Base-by-base conservation (phyloP, 192 early-diverging fungal species). In the Chytriomyces confervae region DNA sequence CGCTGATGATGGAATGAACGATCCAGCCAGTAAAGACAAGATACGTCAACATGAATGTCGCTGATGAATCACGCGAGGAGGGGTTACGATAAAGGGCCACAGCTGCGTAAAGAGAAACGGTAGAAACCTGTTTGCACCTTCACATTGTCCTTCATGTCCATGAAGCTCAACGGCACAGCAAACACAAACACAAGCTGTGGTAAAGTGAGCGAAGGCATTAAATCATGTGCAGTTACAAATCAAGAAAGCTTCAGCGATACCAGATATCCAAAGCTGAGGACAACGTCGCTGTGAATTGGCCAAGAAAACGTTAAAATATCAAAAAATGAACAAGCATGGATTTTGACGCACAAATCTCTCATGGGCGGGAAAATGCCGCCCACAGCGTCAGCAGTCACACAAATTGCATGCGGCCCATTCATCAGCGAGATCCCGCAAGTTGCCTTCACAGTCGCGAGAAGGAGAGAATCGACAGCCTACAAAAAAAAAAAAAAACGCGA, bases 11-110 rank as follows among this genome's bases (percentile, higher is more conserved):
- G 11, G 81, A 78, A 10, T 81, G 66, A 46, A 81, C 61, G 43
- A 87, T 77, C 88, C 87, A 89, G 29, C 84, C 64, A 9, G 75
- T 1, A 23, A 88, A 80, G 48, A 89, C 84, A 5, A 68, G 44
- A 2, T 87, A 27, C 29, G 81, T 79, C 11, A 89, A 63, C 16
- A 66, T 66, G 69, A 89, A 89, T 5, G 84, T 77, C 4, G 76
- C 82, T 86, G 69, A 23, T 20, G 23, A 45, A 5, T 23, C 36
- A 36, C 0, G 36, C 36, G 36, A 36, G 36, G 36, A 36, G 36
- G 36, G 36, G 36, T 36, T 36, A 36, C 36, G 11, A 16, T 65
- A 29, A 4, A 13, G 11, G 63, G 16, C 16, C 11, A 65, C 13
- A 43, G 13, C 24, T 27, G 27, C 13, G 16, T 27, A 65, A 16